Base-by-base conservation (phyloP, 1,284 basidiomycete genomes). In the Leccinum pachyderme region DNA sequence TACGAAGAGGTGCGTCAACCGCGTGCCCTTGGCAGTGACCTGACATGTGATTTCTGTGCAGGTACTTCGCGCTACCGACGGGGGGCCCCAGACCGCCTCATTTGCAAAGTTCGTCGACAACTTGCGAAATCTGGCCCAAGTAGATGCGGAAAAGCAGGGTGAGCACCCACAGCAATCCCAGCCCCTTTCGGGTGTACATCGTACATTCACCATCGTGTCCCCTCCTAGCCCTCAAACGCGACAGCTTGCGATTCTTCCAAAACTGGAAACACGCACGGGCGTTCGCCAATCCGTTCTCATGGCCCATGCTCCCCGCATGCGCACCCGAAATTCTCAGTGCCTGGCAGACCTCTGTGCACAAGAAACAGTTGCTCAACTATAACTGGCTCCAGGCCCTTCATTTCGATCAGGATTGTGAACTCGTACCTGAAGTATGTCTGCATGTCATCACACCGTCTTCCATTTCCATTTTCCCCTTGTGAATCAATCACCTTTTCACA, bases 251-350 rank as follows among this genome's bases (percentile, higher is more conserved):
- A 7, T 69, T 72, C 54, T 69, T 69, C 56, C 67, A 72, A 33
- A 49, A 53, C 31, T 69, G 67, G 70, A 69, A 69, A 43, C 67
- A 59, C 2, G 59, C 70, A 1, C 66, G 67, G 13, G 50, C 70
- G 27, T 71, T 71, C 18, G 67, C 70, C 0, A 72, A 70, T 33
- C 67, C 67, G 0, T 69, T 69, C 55, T 63, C 59, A 4, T 69
- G 67, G 67, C 67, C 67, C 0, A 71, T 69, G 69, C 60, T 69
- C 2, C 67, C 67, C 1, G 0, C 41, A 0, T 58, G 24, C n/a
- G 62, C 70, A 4, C 59, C 62, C 9, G 67, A 69, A n/a, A 65
- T 70, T 28, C 58, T 72, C 47, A 59, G 49, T 5, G 29, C 61
- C 2, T 69, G 67, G 67, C 57, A 56, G 45, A 60, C 67, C 15